Evolutionary conservation across 495 filamentous ascomycete species (phyloP), one percentile per base, ranked within the genome.

Genomic region (Aspergillus cristatus): DNA sequence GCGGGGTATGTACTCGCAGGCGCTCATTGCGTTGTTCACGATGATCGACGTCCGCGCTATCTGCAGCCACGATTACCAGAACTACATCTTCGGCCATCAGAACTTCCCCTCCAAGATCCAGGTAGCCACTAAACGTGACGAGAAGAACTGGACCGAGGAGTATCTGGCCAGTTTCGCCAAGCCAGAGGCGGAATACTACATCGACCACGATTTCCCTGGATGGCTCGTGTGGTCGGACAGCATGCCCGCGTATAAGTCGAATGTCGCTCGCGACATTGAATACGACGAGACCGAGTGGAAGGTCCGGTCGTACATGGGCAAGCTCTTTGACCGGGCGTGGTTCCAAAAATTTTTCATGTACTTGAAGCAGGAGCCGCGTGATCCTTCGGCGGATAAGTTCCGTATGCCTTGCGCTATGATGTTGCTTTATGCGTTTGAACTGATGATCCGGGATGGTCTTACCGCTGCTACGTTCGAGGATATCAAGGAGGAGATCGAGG

Each of bases 181-280:
- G 22, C 79, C 81, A 17, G 82, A 89, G 38, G 76, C 84, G 5
- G 75, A 95, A 38, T 93, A 89, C 55, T 94, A 84, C 46, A 76
- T 96, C 38, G 91, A 99, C 51, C 75, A 75, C 37, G 90, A 95
- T 52, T 83, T 94, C 58, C 86, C 89, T 7, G 91, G 91, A 16
- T 99, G 91, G 91, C 73, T 99, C n/a, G 86, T 91, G 6, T 99
- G 91, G 91, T 78, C 76, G 10, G 82, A 93, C 54, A 74, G 70
- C 7, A 86, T 97, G 71, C 78, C 75, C 16, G 90, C 80, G 1
- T 85, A 76, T 51, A 75, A 76, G 39, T 80, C 82, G 6, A 77
- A 81, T 28, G 73, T 84, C 11, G 70, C 68, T 20, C 71, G 70
- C 31, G 84, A 82, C 43, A 62, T 87, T 13, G 77, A 78, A 39